These are phyloP conservation scores for Vigna trinervia DNA, from an alignment of 306 rosid species.

Conservation along the genomic window DNA sequence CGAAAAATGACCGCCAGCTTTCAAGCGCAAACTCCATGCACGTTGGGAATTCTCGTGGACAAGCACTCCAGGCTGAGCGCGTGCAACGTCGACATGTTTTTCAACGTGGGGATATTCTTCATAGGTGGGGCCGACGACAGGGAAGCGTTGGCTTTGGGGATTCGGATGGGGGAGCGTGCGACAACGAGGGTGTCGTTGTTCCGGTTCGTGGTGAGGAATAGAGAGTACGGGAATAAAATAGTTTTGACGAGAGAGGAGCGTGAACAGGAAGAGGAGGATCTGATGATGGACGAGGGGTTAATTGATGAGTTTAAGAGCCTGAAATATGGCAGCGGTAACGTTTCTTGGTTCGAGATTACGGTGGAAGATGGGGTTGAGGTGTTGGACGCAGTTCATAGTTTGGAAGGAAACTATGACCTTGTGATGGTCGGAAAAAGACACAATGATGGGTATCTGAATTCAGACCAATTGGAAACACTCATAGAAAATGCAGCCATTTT, in stretches of 20 bases:
- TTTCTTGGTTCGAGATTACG: slow-evolving; percentile 44
- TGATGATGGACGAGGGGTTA: slow-evolving; percentile 46
- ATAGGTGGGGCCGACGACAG: slow-evolving; percentile 68
- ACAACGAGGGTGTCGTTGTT: slow-evolving; percentile 42
- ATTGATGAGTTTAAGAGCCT: slow-evolving; percentile 58
- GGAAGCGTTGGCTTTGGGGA: slow-evolving; percentile 58
- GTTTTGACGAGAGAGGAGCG: not conserved
- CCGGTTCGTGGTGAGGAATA: slow-evolving; percentile 25
- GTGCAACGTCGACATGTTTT: not conserved
- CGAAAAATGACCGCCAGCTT: slow-evolving; percentile 51
- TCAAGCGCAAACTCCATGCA: slow-evolving; percentile 50
- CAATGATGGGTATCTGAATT: not conserved
- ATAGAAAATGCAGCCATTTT: slow-evolving; percentile 57
- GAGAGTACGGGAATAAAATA: not conserved
- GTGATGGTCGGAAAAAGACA: slow-evolving; percentile 59
- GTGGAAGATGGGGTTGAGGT: slow-evolving; percentile 51
- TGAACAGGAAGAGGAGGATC: slow-evolving; percentile 12
- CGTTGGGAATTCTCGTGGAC: slow-evolving; percentile 73
- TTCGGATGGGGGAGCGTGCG: slow-evolving; percentile 47
- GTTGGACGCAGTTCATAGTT: slow-evolving; percentile 40
- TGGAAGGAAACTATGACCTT: slow-evolving; percentile 54
- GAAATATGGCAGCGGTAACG: slow-evolving; percentile 25
- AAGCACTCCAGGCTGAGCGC: slow-evolving; percentile 22
- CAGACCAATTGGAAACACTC: slow-evolving; percentile 51
- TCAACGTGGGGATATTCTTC: slow-evolving; percentile 55